Base-by-base conservation (phyloP, 2,329 filamentous ascomycete species). In the Karstenula rhodostoma region DNA sequence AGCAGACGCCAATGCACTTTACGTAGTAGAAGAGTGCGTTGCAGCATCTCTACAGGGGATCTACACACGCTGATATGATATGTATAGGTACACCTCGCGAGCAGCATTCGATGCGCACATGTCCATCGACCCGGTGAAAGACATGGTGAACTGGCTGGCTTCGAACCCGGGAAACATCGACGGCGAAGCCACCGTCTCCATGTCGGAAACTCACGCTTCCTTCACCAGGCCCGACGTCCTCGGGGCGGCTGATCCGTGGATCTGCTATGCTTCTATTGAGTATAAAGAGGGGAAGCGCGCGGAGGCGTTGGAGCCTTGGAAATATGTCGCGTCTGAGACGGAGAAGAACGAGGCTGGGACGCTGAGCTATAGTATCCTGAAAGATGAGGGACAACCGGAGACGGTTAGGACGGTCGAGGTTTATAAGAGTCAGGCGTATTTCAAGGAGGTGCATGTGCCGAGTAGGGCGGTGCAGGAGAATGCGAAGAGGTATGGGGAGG, bases 381-480 rank as follows among this genome's bases (percentile, higher is more conserved):
- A 64, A 42, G 62, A 69, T 52, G 63, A 61, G 23, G 66, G 58
- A 2, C 58, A 70, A 25, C 52, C 50, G 3, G 55, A 63, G 8
- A 63, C 55, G 1, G 33, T 73, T 19, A 56, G 60, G 23, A 67
- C 65, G 3, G 2, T 73, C 1, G 69, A 70, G 56, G 62, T 67
- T 12, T 73, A 73, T 40, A 48, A 58, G 8, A 66, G 56, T 37
- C 61, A 68, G 52, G 47, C 57, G 13, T 71, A 67, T 52, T 64
- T 71, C 37, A 64, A 60, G 58, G 60, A 69, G 25, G 70, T 72
- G 5, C 70, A 72, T 59, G 66, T 61, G 12, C 63, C 62, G 12
- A 71, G 67, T 49, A 57, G 60, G n/a, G 64, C 63, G 23, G 65
- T 72, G 13, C 46, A 58, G 32, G 59, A 65, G 32, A 69, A 69